Percentiles rank a stretch among this genome's conserved stretches.
Evolutionary conservation across 140 eudicot species (phyloP).

Genomic region (Senecio squalidus): DNA sequence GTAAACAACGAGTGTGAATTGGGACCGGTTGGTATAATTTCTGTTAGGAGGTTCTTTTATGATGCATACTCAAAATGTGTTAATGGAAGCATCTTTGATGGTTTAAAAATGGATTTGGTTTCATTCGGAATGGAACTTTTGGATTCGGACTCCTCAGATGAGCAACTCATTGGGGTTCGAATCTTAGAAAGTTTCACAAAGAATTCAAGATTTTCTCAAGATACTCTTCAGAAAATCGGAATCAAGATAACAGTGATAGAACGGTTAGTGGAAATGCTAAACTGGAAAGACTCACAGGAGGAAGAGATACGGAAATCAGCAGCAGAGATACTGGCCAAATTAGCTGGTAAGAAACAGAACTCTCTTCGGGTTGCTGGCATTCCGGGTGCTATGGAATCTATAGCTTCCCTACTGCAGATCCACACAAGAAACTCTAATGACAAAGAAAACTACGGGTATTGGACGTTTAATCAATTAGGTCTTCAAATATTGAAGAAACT

Average conservation of each 20-base stretch:
- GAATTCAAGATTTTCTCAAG: conserved; percentile 40
- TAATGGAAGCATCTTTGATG: conserved; percentile 77
- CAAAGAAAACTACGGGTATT: conserved; percentile 34
- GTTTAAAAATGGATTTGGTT: conserved; percentile 80
- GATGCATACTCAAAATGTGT: conserved; percentile 71
- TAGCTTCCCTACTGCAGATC: conserved; percentile 46
- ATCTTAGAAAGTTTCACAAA: conserved; percentile 44
- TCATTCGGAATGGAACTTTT: conserved; percentile 70
- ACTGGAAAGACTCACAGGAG: conserved; percentile 77
- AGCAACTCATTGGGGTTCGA: conserved; percentile 65
- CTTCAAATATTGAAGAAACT: conserved; percentile 70
- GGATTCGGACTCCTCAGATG: conserved; percentile 63
- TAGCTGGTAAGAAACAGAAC: conserved; percentile 59
- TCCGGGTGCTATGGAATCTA: conserved; percentile 77
- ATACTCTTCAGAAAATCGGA: conserved; percentile 78
- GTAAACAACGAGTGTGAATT: conserved; percentile 61
- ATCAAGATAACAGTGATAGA: conserved; percentile 49
- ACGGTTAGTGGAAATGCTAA: conserved; percentile 65
- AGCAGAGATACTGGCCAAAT: conserved; percentile 45
- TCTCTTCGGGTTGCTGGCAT: conserved; percentile 73
- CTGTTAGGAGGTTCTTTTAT: conserved; percentile 53
- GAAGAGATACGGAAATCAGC: conserved; percentile 66
- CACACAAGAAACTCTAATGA: conserved; percentile 24
- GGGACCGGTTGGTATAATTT: conserved; percentile 46
- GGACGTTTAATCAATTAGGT: conserved; percentile 64